Conservation (phyloP, 768 basidiomycete species). For the Antrodiella citrinella region DNA sequence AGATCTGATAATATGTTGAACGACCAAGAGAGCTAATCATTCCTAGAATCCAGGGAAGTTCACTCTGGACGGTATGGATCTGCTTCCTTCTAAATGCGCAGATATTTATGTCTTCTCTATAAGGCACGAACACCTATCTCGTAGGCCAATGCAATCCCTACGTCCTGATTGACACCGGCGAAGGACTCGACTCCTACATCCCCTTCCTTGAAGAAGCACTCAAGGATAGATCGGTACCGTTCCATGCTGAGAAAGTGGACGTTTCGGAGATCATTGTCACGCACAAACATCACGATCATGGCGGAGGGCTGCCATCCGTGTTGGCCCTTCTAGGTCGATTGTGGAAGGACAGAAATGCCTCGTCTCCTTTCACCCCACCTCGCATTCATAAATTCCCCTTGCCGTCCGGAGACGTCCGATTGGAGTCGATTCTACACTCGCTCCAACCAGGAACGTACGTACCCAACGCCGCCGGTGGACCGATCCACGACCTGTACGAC, state of each 20-base stretch:
- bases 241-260: constrained; percentile 37
- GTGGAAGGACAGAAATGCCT: constrained; percentile 46
- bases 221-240: constrained; percentile 25
- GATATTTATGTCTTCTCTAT: background rate
- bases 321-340: constrained; percentile 54
- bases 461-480: constrained; percentile 31
- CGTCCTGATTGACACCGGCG: constrained; percentile 77
- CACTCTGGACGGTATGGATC: constrained; percentile 64
- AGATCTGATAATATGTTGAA: background rate
- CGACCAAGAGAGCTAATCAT: background rate
- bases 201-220: constrained; percentile 58
- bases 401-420: constrained; percentile 24
- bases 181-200: constrained; percentile 63
- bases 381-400: constrained; percentile 68
- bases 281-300: constrained; percentile 87
- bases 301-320: constrained; percentile 66
- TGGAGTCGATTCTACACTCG: constrained; percentile 32
- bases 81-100: background rate
- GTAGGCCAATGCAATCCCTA: constrained; percentile 64
- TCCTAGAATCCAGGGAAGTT: constrained; percentile 80
- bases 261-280: constrained; percentile 89
- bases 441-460: constrained; percentile 39
- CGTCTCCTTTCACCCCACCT: constrained; percentile 50
- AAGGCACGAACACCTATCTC: constrained; percentile 91
- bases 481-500: constrained; percentile 54